These are phyloP conservation scores for Penicillium sp. DNA, from an alignment of 2,329 filamentous ascomycete species.

Conservation along the genomic window DNA sequence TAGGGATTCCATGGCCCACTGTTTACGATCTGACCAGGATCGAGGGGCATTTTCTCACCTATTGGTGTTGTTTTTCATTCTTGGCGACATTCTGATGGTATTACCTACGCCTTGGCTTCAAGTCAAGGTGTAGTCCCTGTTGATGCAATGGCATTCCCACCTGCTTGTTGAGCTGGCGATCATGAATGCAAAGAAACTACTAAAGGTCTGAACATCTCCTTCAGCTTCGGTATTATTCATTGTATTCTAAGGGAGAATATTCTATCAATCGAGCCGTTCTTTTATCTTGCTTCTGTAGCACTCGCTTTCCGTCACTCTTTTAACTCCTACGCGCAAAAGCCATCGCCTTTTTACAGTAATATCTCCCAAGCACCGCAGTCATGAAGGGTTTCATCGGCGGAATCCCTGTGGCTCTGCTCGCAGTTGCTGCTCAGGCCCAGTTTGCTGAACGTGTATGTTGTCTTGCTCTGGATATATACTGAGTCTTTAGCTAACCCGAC, in stretches of 20 bases:
- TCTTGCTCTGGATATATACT: neutral
- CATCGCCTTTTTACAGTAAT: constrained; percentile 12
- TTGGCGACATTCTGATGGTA: constrained; percentile 22
- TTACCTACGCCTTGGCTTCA: neutral
- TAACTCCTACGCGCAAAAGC: constrained; percentile 5
- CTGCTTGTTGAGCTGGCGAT: constrained; percentile 7
- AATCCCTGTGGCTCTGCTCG: constrained; percentile 39
- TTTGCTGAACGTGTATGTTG: constrained; percentile 21
- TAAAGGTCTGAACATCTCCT: constrained; percentile 22
- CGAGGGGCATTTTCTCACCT: neutral
- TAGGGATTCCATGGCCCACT: constrained; percentile 4
- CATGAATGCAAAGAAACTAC: constrained; percentile 22
- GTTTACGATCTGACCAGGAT: constrained; percentile 14
- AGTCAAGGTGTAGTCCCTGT: constrained; percentile 2
- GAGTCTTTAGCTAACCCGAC: neutral
- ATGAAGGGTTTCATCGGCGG: constrained; percentile 41
- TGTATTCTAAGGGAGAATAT: constrained; percentile 8
- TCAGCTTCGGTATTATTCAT: neutral
- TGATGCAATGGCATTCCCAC: constrained; percentile 19
- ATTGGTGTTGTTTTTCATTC: constrained; percentile 20
- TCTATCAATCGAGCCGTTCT: constrained; percentile 21
- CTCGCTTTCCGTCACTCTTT: constrained; percentile 22
- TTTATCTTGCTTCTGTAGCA: constrained; percentile 17
- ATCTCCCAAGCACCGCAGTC: constrained; percentile 11
- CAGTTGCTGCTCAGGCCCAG: constrained; percentile 32